Evolutionary conservation across 2,329 filamentous ascomycete genomes (phyloP), one percentile per base, ranked within the genome.

Genomic region (Phialophora chinensis): DNA sequence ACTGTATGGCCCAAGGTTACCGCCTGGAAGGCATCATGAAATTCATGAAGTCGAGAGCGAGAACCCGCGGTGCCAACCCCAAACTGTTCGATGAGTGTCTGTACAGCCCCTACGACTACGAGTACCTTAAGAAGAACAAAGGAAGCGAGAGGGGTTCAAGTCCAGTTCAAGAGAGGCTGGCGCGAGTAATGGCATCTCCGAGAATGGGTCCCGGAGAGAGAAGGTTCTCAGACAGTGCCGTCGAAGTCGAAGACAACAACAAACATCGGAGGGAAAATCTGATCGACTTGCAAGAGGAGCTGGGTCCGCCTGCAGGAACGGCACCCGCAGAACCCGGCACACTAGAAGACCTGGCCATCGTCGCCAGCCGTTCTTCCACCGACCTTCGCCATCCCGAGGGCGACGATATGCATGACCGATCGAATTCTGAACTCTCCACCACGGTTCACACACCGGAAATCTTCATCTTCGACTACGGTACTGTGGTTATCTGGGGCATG

Each of bases 401-500:
- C 2, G 76, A 77, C 35, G 73, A 70, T 33, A 70, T 74, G 38
- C 85, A 17, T 84, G 87, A 67, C 38, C 29, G 63, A 14, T 66
- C 61, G 20, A 66, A 69, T 56, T 66, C 70, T 4, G 91, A 96
- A 76, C 91, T 97, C 69, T 93, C 97, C 75, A 96, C 87, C 2
- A 86, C 90, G 56, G 90, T 98, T 2, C 92, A 97, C 78, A 96
- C 91, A 0, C 93, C 95, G 0, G 95, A 99, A 77, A 86, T 97
- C 1, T 99, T 99, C 77, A 84, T 99, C 12, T 99, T 98, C 75
- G 92, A 97, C 76, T 99, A 99, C 75, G 95, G 95, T 66, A 96
- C 97, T 1, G 92, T 97, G 4, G 95, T 99, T 14, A 93, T 98
- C 76, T 99, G 95, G 95, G 95, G 95, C 72, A 98, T 99, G 95